Percentiles rank a stretch among this genome's conserved stretches.
Evolutionary conservation across 163 green algal genomes (phyloP).

Genomic region (Chlorella variabilis): DNA sequence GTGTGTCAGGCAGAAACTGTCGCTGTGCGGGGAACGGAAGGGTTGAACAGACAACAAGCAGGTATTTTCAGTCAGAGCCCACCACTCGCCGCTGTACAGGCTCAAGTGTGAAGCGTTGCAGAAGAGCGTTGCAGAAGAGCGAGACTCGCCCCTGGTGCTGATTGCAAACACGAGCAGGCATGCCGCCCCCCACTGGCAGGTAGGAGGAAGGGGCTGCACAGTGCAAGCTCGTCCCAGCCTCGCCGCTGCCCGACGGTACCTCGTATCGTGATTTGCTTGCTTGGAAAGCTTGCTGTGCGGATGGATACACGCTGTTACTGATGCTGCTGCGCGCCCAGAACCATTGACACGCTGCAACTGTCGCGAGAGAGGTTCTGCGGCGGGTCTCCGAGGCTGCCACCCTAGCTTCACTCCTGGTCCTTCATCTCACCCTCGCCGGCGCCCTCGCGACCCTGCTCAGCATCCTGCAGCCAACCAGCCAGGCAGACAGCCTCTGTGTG

Average conservation of each 20-base stretch:
- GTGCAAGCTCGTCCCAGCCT: no score
- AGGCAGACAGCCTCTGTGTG: no score
- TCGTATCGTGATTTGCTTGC: no score
- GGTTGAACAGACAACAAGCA: not conserved
- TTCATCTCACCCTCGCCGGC: conserved; percentile 50
- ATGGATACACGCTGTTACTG: no score
- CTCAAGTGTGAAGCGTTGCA: not conserved
- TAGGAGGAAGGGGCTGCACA: not conserved
- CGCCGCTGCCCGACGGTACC: no score
- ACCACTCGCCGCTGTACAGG: conserved; percentile 10
- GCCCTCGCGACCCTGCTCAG: conserved; percentile 41
- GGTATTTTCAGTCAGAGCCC: conserved; percentile 13
- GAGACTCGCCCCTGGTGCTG: not conserved
- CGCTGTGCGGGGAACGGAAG: not conserved
- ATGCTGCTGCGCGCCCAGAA: no score
- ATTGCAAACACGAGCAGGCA: not conserved
- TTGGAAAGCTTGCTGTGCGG: no score
- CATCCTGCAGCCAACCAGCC: conserved; percentile 69
- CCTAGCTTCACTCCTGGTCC: conserved; percentile 47
- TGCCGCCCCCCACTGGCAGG: not conserved
- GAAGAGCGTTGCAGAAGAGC: no score
- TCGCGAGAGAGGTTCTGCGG: no score
- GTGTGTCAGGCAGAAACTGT: conserved; percentile 15
- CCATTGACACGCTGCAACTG: no score
- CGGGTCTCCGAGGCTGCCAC: not conserved